Evolutionary conservation across 129 eudicot genomes (phyloP), one percentile per base, ranked within the genome.

Genomic region (Erigeron canadensis): DNA sequence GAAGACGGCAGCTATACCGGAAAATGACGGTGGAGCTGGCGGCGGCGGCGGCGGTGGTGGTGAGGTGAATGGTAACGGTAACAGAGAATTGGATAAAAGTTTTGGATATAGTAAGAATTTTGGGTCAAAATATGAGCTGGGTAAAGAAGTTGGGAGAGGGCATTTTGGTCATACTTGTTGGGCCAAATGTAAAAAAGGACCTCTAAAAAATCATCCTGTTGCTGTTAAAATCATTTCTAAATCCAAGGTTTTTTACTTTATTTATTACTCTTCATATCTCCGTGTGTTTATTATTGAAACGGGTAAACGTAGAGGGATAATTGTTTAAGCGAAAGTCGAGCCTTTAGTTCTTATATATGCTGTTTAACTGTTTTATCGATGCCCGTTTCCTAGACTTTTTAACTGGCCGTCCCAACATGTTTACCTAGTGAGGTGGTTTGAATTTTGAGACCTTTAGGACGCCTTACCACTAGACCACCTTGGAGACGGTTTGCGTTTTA

Each of bases 161-260:
- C 98, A 93, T 89, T 93, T 93, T 74, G 96, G 98, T 39, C 98
- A 93, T 89, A 93, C 98, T 6, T 89, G 98, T 63, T 80, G 82
- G 82, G 98, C 96, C 0, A 89, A 76, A 61, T 90, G 95, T 63
- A 92, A 89, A 56, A 91, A 91, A 44, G 98, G 98, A 11, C 88
- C 72, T 57, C 71, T 93, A 6, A 89, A 87, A 65, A 91, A 91
- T 76, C 85, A 85, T 39, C 76, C 82, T 19, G 95, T 93, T 64
- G 98, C 98, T 76, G 96, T 93, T 8, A 93, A 93, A 81, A 87
- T 93, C 69, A 93, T 93, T 72, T 83, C 98, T 8, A 93, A 93
- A 84, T 90, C 91, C 71, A 93, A 93, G 98, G 98, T 93, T 74
- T 19, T 17, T 37, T 65, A 17, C 7, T 46, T 8, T 7, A 39